Conservation (phyloP, 2,329 filamentous ascomycete species). For the Cladosporium sp. region DNA sequence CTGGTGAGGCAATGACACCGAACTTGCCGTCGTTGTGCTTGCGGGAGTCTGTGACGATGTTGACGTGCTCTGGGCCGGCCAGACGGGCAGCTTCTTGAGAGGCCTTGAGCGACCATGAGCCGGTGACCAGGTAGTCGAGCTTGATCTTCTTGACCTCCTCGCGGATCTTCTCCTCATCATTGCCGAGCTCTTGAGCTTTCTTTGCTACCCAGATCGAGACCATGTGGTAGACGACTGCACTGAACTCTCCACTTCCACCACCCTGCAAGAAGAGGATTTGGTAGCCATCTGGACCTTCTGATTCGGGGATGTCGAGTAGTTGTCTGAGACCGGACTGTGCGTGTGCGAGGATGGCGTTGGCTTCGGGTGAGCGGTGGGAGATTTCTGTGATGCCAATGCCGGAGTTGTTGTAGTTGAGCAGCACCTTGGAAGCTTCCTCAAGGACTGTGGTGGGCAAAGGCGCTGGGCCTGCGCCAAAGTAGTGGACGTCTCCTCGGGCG, state of each 20-base stretch:
- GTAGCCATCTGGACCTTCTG: constrained; percentile 76
- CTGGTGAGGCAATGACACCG: constrained; percentile 73
- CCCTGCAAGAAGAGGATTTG: constrained; percentile 85
- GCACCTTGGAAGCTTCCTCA: constrained; percentile 67
- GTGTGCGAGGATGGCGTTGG: constrained; percentile 72
- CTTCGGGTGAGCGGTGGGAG: constrained; percentile 78
- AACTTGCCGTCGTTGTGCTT: constrained; percentile 73
- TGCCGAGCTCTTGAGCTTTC: constrained; percentile 56
- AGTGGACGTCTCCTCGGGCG: constrained; percentile 68
- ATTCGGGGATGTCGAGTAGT: constrained; percentile 75
- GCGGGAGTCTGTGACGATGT: constrained; percentile 66
- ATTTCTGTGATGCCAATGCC: constrained; percentile 87
- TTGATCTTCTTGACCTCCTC: constrained; percentile 67
- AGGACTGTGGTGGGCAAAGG: constrained; percentile 76
- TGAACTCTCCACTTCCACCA: constrained; percentile 82
- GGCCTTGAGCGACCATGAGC: constrained; percentile 86
- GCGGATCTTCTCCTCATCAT: constrained; percentile 56
- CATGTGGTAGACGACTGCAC: constrained; percentile 77
- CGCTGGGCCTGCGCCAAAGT: constrained; percentile 91
- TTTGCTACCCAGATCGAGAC: constrained; percentile 75
- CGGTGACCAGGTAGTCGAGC: constrained; percentile 86
- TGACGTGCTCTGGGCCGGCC: constrained; percentile 73
- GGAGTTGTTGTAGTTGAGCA: constrained; percentile 75
- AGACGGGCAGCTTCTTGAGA: constrained; percentile 76
- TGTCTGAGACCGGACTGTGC: constrained; percentile 69